A percentile compares a stretch with the other conserved stretches of the same genome.
Evolutionary conservation across 169 alveolate genomes (phyloP).

Genomic region (Babesia bigemina): DNA sequence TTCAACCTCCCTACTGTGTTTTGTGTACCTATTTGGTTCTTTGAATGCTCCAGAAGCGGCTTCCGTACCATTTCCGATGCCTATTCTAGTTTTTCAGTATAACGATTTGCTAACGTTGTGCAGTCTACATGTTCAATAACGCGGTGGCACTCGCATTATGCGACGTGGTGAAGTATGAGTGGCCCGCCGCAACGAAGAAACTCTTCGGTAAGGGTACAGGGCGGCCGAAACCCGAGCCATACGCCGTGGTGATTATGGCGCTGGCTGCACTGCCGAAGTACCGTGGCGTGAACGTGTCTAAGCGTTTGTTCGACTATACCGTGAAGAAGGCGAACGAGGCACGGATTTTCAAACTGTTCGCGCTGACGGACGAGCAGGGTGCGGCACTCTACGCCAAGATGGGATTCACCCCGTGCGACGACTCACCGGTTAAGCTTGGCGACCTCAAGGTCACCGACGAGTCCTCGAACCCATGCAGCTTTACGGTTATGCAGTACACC

Average conservation of each 20-base stretch:
- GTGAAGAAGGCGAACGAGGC: constrained; percentile 53
- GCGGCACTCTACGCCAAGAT: constrained; percentile 7
- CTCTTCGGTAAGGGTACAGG: constrained; percentile 7
- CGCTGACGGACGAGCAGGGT: constrained; percentile 32
- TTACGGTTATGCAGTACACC: constrained; percentile 25
- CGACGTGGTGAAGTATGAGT: constrained; percentile 46
- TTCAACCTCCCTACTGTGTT: not conserved
- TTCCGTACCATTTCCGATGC: not conserved
- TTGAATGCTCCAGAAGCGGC: not conserved
- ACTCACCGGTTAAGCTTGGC: not conserved
- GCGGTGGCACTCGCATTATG: constrained; percentile 56
- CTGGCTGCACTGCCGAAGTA: constrained; percentile 38
- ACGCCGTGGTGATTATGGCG: constrained; percentile 43
- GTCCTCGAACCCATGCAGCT: not conserved
- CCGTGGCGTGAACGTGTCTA: constrained; percentile 50
- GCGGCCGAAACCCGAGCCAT: constrained; percentile 47
- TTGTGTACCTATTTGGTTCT: not conserved
- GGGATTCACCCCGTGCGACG: constrained; percentile 25
- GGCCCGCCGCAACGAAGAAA: constrained; percentile 20
- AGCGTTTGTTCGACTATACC: constrained; percentile 46
- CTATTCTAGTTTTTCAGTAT: not conserved
- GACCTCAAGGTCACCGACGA: not conserved
- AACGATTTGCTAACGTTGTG: not conserved
- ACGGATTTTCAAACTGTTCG: constrained; percentile 30
- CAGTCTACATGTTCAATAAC: constrained; percentile 34